Base-by-base conservation (phyloP, 2,329 filamentous ascomycete species). In the Pseudogymnoascus pannorum region DNA sequence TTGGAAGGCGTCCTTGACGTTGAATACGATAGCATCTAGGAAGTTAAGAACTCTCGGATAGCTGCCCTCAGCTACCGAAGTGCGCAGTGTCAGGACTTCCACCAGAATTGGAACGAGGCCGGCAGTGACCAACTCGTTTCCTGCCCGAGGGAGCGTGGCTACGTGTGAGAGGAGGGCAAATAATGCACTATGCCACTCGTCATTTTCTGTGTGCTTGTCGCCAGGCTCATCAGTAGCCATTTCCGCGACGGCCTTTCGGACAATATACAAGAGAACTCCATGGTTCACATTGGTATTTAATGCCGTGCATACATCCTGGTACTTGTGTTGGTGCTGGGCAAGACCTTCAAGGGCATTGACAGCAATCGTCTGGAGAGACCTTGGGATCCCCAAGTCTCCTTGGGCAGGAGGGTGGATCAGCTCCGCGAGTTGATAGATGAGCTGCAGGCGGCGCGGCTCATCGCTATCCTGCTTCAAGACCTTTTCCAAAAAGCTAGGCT, bases 231-330 rank as follows among this genome's bases (percentile, higher is more conserved):
- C 80, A 16, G 78, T 78, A 62, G 81, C 85, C 76, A 99, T 87
- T 65, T 92, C 89, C 16, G 88, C 87, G 62, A 97, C 89, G 8
- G 92, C 90, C 74, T 96, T 97, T 61, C 93, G 85, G 58, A 96
- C 88, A 66, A 97, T 84, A 70, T 97, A 97, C 67, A 97, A 88
- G 48, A 99, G 81, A 29, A 97, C 88, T 12, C 94, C 95, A 69
- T 99, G 95, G 69, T 96, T 97, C 36, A 97, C 93, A 68, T 93
- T 96, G 60, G 95, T 91, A 69, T 92, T 96, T 42, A 99, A 78
- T n/a, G 94, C 92, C 42, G 91, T 87, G 65, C 92, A 87, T 22
- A 99, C 88, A 72, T 99, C 94, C 33, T 85, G 78, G 29, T 87
- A 84, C 70, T 91, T 92, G 61, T 81, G 78, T 89, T 87, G 71